Base-by-base conservation (phyloP, 495 filamentous ascomycete genomes). In the Letharia lupina region DNA sequence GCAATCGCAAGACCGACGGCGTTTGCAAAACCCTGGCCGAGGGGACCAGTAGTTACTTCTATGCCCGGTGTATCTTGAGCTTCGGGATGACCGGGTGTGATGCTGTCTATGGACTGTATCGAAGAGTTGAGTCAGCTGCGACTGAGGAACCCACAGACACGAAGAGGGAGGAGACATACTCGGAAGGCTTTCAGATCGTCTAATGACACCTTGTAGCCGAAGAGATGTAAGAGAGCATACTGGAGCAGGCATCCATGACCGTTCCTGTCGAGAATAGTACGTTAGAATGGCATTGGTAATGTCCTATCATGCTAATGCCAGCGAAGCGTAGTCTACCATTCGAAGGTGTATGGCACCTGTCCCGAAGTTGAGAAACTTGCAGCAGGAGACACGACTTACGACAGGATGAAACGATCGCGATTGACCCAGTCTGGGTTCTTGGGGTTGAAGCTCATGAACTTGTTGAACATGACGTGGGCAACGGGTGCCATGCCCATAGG, bases 401-500 rank as follows among this genome's bases (percentile, higher is more conserved):
- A 99, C 76, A 99, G 91, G 57, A 99, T 91, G 76, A 99, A 99
- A 79, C 94, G 86, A 83, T 99, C 94, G 65, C 94, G 87, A 84
- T 98, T 98, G 70, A 89, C 73, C 93, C 92, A 99, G 67, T 93
- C 83, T 64, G 95, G 91, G 84, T 96, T 97, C 86, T 96, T 92
- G 68, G 94, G 94, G 87, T 99, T 99, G 84, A 97, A 99, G 73
- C 78, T 94, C 94, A 99, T 92, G 85, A 96, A 92, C 78, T 91
- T 93, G 85, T 96, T 96, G 82, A 91, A 99, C 70, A 99, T 89
- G 74, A 99, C 89, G 84, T 99, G 94, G 77, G 94, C 86, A 73
- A 93, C 86, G 58, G 95, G 94, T 73, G 94, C 94, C 94, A 98
- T 91, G 80, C 93, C 93, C 93, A 99, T 99, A 71, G 94, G 94